Evolutionary conservation across 306 rosid genomes (phyloP).

Genomic region (Castanea sativa): DNA sequence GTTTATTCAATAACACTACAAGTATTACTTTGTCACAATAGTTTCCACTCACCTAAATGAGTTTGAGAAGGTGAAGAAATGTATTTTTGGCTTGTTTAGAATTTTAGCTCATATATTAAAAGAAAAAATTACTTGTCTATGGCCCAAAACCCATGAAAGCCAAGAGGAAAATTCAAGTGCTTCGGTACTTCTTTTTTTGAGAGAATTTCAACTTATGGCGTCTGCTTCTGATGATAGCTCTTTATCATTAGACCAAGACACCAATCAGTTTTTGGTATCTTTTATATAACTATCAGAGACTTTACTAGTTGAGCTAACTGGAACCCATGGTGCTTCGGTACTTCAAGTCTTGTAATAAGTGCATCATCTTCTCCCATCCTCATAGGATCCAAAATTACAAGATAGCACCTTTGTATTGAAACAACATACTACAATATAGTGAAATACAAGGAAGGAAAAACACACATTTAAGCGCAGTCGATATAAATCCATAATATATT

Average conservation of each 20-base stretch:
- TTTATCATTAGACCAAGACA: no score
- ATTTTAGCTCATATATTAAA: not conserved
- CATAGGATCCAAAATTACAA: slow-evolving; percentile 57
- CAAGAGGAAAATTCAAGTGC: slow-evolving; percentile 77
- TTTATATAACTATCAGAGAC: no score
- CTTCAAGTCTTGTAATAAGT: slow-evolving; percentile 69
- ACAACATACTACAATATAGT: slow-evolving; percentile 66
- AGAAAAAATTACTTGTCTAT: slow-evolving; percentile 8
- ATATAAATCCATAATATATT: not conserved
- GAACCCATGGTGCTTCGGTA: no score
- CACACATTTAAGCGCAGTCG: not conserved
- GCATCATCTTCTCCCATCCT: slow-evolving; percentile 64
- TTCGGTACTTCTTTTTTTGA: slow-evolving; percentile 17
- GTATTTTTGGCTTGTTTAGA: no score
- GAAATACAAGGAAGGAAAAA: not conserved
- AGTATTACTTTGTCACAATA: no score
- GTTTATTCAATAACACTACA: not conserved
- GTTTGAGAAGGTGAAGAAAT: no score
- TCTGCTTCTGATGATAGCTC: no score
- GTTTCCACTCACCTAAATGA: no score
- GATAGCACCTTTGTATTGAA: slow-evolving; percentile 70
- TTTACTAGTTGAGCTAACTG: no score
- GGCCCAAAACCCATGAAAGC: slow-evolving; percentile 89
- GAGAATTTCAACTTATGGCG: no score
- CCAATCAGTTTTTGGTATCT: no score